Conservation (phyloP, 1,139 yeast species). For the Yamadazyma aaseri region DNA sequence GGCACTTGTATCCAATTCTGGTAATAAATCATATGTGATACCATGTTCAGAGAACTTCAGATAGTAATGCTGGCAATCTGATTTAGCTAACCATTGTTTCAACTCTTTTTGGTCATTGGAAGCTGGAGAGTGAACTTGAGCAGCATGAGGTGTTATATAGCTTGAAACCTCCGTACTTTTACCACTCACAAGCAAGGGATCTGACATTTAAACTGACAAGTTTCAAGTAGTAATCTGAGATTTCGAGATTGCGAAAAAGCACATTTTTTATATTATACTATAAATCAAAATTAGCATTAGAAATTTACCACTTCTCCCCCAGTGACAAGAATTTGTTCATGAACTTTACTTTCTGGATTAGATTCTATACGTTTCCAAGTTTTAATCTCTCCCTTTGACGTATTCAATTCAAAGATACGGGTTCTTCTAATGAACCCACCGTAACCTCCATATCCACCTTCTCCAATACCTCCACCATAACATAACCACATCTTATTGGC, state of each 20-base stretch:
- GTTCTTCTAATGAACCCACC: constrained; percentile 79
- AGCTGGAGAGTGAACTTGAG: constrained; percentile 7
- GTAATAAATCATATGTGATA: constrained; percentile 57
- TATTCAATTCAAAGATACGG: constrained; percentile 67
- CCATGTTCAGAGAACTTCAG: constrained; percentile 45
- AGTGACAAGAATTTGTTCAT: constrained; percentile 56
- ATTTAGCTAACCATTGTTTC: constrained; percentile 36
- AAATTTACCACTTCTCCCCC: constrained; percentile 40
- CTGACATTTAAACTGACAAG: constrained; percentile 2
- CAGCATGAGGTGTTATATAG: not conserved
- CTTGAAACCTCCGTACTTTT: not conserved
- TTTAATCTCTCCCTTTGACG: constrained; percentile 47
- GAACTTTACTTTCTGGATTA: constrained; percentile 50
- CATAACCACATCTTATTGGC: constrained; percentile 72
- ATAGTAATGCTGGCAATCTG: constrained; percentile 38
- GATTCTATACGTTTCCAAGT: constrained; percentile 74
- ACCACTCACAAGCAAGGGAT: not conserved
- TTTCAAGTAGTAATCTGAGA: too few relatives aligned
- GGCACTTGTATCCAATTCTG: constrained; percentile 66
- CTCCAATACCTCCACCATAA: constrained; percentile 91
- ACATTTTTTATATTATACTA: not conserved
- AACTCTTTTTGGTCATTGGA: constrained; percentile 21
- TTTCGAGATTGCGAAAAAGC: too few relatives aligned
- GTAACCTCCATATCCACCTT: constrained; percentile 93
- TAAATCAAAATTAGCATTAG: too few relatives aligned